Base-by-base conservation (phyloP, 2,329 filamentous ascomycete species). In the Rhinocladiella similis region DNA sequence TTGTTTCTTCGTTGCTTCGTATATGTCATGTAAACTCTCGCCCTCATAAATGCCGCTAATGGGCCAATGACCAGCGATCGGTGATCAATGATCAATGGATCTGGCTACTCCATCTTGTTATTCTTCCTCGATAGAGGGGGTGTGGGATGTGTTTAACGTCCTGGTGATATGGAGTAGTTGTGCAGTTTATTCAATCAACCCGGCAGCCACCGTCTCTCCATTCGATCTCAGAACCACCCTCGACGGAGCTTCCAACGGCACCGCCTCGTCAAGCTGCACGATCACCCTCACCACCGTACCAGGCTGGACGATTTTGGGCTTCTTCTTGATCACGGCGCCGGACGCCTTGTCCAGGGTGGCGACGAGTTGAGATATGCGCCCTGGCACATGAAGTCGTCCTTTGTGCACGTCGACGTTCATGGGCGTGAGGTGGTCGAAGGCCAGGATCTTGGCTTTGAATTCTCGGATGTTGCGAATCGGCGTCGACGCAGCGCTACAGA, bases 331-430 rank as follows among this genome's bases (percentile, higher is more conserved):
- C 1, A 88, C 76, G n/a, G 82, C 80, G 0, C 91, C 93, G 1
- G 83, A 90, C 7, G 80, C 79, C 73, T 95, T 95, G 71, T 97
- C 90, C 42, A 97, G 72, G 1, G 86, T 80, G 0, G 88, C 89
- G 7, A 88, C 75, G 62, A 97, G 80, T 60, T 84, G 82, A 50
- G 81, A 80, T 39, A 99, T 88, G 47, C 83, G 83, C 0, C 89
- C 94, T 0, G 90, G 81, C 0, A 86, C 85, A 70, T 96, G 89
- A 49, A 97, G 75, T 7, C 91, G 82, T 0, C 94, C 94, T 18
- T 91, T 80, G 70, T 97, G 92, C 7, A 99, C 85, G 67, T 97
- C 93, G 9, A 97, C 84, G 20, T 85, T 84, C 84, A 93, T 94
- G 0, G 93, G 93, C 73, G 92, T 87, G 14, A 99, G 75, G 61